Conservation (phyloP, 164 flowering plant genomes). For the Nymphaea colorata region DNA sequence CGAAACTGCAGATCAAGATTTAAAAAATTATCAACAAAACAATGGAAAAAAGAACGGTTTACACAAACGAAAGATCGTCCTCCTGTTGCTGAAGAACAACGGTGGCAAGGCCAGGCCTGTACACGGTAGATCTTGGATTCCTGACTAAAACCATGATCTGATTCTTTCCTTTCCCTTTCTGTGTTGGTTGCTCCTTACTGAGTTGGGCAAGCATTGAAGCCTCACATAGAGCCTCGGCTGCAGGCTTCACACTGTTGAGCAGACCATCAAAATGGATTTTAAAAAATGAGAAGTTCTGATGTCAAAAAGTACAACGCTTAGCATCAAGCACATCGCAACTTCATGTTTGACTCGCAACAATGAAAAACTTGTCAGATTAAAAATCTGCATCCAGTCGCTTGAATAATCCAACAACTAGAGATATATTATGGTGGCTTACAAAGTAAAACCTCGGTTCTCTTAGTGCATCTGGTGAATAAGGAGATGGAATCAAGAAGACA, state of each 20-base stretch:
- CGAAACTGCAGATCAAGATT: too few relatives aligned
- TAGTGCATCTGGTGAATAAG: too few relatives aligned
- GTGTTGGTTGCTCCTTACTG: constrained; percentile 65
- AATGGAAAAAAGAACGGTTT: constrained; percentile 5
- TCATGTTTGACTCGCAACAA: too few relatives aligned
- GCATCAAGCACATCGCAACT: too few relatives aligned
- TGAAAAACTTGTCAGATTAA: too few relatives aligned
- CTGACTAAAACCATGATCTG: constrained; percentile 71
- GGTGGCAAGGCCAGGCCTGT: constrained; percentile 67
- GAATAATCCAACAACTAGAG: too few relatives aligned
- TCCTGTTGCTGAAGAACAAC: constrained; percentile 56
- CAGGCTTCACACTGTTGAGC: constrained; percentile 18
- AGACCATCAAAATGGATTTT: background rate
- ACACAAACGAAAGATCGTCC: constrained; percentile 41
- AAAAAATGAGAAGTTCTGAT: too few relatives aligned
- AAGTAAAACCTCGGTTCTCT: too few relatives aligned
- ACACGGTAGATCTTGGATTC: constrained; percentile 65
- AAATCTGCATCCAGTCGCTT: too few relatives aligned
- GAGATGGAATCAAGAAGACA: too few relatives aligned
- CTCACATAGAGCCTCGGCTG: constrained; percentile 59
- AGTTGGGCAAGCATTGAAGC: constrained; percentile 43
- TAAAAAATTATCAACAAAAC: background rate
- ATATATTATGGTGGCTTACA: too few relatives aligned
- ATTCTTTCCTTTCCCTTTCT: constrained; percentile 26
- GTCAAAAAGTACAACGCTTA: too few relatives aligned